Base-by-base conservation (phyloP, 2,329 filamentous ascomycete genomes). In the Byssothecium circinans region DNA sequence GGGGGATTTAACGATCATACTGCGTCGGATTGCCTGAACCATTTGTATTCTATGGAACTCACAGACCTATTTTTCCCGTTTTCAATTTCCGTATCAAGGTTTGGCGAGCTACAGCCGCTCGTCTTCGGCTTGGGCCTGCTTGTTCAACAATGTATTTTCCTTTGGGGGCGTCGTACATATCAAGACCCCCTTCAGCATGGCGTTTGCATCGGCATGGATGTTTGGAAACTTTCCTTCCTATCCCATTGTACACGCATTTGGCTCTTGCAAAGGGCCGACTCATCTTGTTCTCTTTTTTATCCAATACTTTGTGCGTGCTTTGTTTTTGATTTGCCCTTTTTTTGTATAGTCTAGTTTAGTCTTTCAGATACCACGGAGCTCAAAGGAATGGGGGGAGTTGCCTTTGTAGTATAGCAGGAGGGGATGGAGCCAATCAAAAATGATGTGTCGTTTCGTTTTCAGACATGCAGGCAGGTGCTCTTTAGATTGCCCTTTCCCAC, bases 141-240 rank as follows among this genome's bases (percentile, higher is more conserved):
- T 17, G n/a, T n/a, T 19, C 33, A 36, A 36, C 15, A 15, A 15
- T 19, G 33, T 20, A 14, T 18, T 6, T 5, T 36, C 15, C 33
- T 37, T n/a, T 23, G 11, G 29, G 8, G 33, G 14, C 19, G 18
- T 20, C 18, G n/a, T 23, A 20, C 23, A 20, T 36, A 20, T 2
- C 35, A 32, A 22, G 8, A n/a, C 14, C 14, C 40, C 27, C 19
- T 38, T 45, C 36, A 54, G 53, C 52, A 49, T 55, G 53, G 56
- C 53, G 53, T 54, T 50, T 56, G 53, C 53, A 58, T 58, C n/a
- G 52, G 56, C 50, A 47, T 49, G 43, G 40, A 39, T 40, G 6
- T n/a, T 42, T n/a, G 17, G 29, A 4, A n/a, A 18, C 15, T 41
- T 32, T 8, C 18, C 33, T 36, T 15, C 4, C 44, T 41, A 15